Evolutionary conservation across 2,329 filamentous ascomycete genomes (phyloP), one percentile per base, ranked within the genome.

Genomic region (Trichoderma lentiforme): DNA sequence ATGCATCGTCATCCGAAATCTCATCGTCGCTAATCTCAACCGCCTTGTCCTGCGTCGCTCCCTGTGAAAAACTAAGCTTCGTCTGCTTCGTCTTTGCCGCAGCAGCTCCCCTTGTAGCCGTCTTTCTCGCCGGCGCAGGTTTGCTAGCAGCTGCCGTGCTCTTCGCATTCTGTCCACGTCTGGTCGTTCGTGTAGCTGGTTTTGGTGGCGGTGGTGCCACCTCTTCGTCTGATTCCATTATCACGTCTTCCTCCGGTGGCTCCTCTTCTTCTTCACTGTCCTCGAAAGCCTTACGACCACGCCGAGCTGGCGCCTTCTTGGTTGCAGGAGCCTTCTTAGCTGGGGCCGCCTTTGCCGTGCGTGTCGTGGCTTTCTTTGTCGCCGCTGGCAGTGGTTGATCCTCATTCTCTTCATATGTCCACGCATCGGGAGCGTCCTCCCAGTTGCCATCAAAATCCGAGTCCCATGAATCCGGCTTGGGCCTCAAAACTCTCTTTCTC

Each of bases 381-480:
- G 81, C 74, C 6, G 79, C 76, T 64, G 80, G 81, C 58, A 80
- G 79, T 4, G 80, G 77, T 2, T 71, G 30, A 28, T 79, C 78
- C 8, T 81, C 79, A 34, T 88, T 73, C 53, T 76, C 74, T n/a
- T 82, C 80, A 36, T 80, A 83, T 21, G 74, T 77, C 81, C 81
- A 83, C 24, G 82, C 93, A 8, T 88, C 91, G 0, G 92, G 89
- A 72, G 94, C 90, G 62, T 96, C 92, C 73, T 92, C 92, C 95
- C 95, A 98, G 65, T 87, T 86, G 0, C 95, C 96, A 64, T 97
- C 92, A 30, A 95, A 84, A 75, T 98, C 95, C n/a, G 90, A 93
- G 78, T 98, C 94, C 94, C 95, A 98, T 3, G 86, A 86, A 12
- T 89, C 87, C 1, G 95, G 95, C 79, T 91, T 93, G 0, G 93